These are phyloP conservation scores for Phytophthora chlamydospora DNA, from an alignment of 352 stramenopile species.

Conservation along the genomic window DNA sequence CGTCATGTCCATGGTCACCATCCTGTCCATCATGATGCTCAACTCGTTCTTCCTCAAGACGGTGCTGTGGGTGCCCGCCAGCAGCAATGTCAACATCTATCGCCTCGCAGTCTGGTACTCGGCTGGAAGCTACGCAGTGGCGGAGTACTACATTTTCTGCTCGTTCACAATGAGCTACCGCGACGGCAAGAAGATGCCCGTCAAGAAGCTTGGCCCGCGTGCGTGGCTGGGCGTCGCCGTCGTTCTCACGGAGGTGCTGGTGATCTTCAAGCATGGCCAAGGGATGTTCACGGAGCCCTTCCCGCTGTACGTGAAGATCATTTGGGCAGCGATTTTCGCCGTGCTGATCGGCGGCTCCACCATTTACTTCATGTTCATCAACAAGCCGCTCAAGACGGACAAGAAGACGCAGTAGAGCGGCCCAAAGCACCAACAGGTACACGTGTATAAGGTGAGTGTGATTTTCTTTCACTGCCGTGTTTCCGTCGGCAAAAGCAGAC, in stretches of 20 bases:
- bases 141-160: conserved; percentile 92
- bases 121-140: conserved; percentile 86
- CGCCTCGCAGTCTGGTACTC: conserved; percentile 85
- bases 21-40: conserved; percentile 94
- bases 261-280: conserved; percentile 85
- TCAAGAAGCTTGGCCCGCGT: conserved; percentile 83
- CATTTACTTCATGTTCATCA: conserved; percentile 86
- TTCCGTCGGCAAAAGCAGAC: conserved; percentile 3
- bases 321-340: conserved; percentile 77
- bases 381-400: conserved; percentile 45
- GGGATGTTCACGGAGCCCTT: conserved; percentile 92
- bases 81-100: conserved; percentile 82
- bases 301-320: conserved; percentile 77
- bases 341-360: conserved; percentile 80
- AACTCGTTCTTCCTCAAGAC: conserved; percentile 97
- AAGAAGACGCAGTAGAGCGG: conserved; percentile 45
- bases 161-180: conserved; percentile 81
- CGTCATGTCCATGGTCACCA: conserved; percentile 89
- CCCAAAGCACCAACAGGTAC: conserved; percentile 7
- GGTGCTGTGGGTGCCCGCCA: conserved; percentile 89
- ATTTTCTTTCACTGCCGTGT: conserved; percentile 3
- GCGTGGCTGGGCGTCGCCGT: conserved; percentile 86
- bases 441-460: conserved; percentile 8
- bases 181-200: conserved; percentile 52
- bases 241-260: conserved; percentile 74